These are phyloP conservation scores for Fraxinus anomala DNA, from an alignment of 257 asterid species.

Conservation along the genomic window DNA sequence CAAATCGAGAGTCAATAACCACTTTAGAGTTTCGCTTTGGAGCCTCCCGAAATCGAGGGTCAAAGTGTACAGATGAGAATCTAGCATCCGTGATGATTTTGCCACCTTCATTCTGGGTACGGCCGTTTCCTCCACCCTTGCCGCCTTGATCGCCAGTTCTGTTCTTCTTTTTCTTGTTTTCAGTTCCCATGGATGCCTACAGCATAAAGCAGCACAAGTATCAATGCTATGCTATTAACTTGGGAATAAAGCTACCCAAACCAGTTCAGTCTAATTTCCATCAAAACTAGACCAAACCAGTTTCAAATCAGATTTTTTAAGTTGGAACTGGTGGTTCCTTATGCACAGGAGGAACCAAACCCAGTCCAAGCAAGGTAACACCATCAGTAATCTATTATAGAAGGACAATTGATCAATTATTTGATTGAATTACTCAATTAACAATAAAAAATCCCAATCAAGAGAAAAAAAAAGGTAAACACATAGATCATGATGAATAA, in stretches of 20 bases:
- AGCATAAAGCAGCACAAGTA: background rate
- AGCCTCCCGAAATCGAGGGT: constrained; percentile 87
- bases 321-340: too few species aligned
- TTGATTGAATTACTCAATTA: too few species aligned
- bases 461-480: too few species aligned
- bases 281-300: background rate
- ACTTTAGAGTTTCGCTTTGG: constrained; percentile 69
- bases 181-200: constrained; percentile 43
- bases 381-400: too few species aligned
- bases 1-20: constrained; percentile 73
- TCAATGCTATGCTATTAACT: background rate
- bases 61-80: constrained; percentile 68
- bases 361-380: too few species aligned
- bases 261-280: background rate
- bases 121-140: constrained; percentile 18
- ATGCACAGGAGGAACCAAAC: too few species aligned
- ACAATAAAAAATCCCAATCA: too few species aligned
- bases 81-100: constrained; percentile 64
- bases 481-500: too few species aligned
- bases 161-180: constrained; percentile 37
- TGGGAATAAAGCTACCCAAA: background rate
- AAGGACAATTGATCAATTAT: too few species aligned
- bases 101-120: constrained; percentile 9
- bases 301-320: background rate
- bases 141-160: constrained; percentile 19